Percentiles rank a stretch among this genome's conserved stretches.
phyloP scores from a whole-genome alignment of 73 alveolate species.

The Tetrahymena borealis region DNA sequence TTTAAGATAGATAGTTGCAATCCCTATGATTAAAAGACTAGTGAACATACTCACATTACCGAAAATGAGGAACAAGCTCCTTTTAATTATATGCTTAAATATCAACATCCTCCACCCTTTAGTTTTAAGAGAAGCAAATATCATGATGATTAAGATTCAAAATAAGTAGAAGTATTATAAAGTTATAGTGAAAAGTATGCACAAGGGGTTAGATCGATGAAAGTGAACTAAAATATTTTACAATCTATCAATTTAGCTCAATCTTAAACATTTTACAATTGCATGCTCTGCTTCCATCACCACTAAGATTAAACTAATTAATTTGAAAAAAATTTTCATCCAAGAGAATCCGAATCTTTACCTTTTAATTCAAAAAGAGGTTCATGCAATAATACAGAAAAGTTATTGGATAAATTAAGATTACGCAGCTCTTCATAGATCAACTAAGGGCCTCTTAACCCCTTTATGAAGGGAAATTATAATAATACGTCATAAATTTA shows the following conservation, averaged over 20 bases:
- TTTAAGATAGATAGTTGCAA: background rate
- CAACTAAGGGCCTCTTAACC: background rate
- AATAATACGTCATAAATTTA: background rate
- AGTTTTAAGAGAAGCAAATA: background rate
- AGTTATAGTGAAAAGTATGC: background rate
- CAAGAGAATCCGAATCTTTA: background rate
- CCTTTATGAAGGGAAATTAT: background rate
- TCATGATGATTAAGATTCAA: background rate
- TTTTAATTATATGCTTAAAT: background rate
- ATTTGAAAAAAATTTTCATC: background rate
- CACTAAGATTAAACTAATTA: background rate
- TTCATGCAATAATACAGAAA: background rate
- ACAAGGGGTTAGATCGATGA: background rate
- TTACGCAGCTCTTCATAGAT: background rate
- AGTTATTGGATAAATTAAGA: background rate
- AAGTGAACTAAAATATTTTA: background rate
- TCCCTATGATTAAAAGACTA: background rate
- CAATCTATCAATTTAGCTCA: background rate
- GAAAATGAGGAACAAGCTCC: background rate
- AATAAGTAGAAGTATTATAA: background rate
- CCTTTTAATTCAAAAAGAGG: background rate
- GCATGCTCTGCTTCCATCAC: background rate
- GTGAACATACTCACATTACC: background rate
- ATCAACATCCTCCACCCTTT: background rate
- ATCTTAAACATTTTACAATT: background rate